Percentiles rank a stretch among this genome's conserved stretches.
Conservation (phyloP, 2,329 filamentous ascomycete genomes). For the Paradendryphiella salina region DNA sequence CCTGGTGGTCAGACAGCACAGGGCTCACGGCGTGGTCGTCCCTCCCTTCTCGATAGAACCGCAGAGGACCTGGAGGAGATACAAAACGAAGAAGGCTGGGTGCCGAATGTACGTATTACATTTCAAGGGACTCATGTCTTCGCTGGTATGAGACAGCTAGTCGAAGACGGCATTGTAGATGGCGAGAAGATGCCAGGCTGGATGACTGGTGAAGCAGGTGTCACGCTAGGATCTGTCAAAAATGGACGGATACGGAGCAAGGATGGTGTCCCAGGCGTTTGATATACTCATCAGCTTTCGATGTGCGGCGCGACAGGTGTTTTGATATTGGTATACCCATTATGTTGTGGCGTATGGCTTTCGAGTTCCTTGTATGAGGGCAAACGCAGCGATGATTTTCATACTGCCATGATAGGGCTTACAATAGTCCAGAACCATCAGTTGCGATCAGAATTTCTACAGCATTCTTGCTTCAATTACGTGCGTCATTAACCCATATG, state of each 20-base stretch:
- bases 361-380: constrained; percentile 2
- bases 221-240: constrained; percentile 71
- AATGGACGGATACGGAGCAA: constrained; percentile 62
- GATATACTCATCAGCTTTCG: constrained; percentile 2
- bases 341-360: constrained; percentile 25
- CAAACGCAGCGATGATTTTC: neutral
- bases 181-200: constrained; percentile 81
- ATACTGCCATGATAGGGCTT: neutral
- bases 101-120: constrained; percentile 65
- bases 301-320: constrained; percentile 18
- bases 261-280: constrained; percentile 31
- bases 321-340: constrained; percentile 33
- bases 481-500: too few species aligned
- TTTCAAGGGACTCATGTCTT: constrained; percentile 81
- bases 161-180: constrained; percentile 75
- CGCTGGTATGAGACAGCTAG: constrained; percentile 74
- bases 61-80: constrained; percentile 36
- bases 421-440: too few species aligned
- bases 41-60: constrained; percentile 42
- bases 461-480: too few species aligned
- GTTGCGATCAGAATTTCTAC: too few species aligned
- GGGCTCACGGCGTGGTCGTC: constrained; percentile 34
- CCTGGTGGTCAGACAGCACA: constrained; percentile 22
- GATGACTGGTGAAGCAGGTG: constrained; percentile 86
- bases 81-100: constrained; percentile 49